These are phyloP conservation scores for Suhomyces terraborum DNA, from an alignment of 1,139 yeast genomes.

Conservation along the genomic window DNA sequence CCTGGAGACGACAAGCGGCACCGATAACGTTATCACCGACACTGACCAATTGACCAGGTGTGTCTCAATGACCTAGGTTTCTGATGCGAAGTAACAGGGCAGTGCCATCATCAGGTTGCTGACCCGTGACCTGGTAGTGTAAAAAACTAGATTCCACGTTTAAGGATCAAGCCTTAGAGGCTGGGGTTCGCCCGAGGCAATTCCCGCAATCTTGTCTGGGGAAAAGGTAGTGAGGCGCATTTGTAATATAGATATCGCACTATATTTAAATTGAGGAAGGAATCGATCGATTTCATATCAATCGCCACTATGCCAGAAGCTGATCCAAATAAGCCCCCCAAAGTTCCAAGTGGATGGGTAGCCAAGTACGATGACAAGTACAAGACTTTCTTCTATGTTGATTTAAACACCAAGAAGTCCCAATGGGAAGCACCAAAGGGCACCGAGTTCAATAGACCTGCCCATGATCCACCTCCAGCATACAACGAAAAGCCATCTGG, in stretches of 20 bases:
- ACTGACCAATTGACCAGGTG: background rate
- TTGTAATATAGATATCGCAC: conserved; percentile 2
- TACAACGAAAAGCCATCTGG: conserved; percentile 20
- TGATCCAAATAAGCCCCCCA: conserved; percentile 46
- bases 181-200: conserved; percentile 1
- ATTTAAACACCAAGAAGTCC: conserved; percentile 68
- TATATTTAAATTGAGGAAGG: background rate
- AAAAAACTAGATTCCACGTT: no score
- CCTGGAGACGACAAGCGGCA: background rate
- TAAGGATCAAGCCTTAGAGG: background rate
- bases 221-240: conserved; percentile 3
- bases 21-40: background rate
- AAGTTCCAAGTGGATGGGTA: conserved; percentile 79
- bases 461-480: conserved; percentile 32
- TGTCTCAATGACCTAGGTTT: no score
- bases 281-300: background rate
- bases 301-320: conserved; percentile 15
- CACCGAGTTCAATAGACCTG: conserved; percentile 39
- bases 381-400: conserved; percentile 75
- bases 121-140: background rate
- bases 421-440: conserved; percentile 91
- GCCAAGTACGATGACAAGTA: conserved; percentile 85
- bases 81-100: no score
- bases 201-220: background rate
- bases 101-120: background rate